Evolutionary conservation across 345 rosid species (phyloP), one percentile per base, ranked within the genome.

Genomic region (Hypericum perforatum): DNA sequence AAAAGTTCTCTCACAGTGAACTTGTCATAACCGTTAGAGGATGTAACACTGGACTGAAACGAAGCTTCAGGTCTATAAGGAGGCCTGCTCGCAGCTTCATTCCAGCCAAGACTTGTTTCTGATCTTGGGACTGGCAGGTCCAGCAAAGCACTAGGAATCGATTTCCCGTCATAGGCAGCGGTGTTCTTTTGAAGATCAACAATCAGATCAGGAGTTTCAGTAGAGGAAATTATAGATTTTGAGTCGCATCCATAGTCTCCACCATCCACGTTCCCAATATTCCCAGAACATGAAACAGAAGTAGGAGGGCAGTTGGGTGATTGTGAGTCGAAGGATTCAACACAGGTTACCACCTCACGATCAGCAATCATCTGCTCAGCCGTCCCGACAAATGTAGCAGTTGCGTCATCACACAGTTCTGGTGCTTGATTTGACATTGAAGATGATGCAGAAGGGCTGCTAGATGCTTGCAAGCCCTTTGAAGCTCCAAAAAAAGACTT

Each of bases 401-500:
- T 71, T 45, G 85, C 90, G 69, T 83, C 94, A 66, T 85, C 95
- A 65, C 82, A 78, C 57, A 77, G 74, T 68, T 92, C 95, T 67
- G 74, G 76, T 37, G 86, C 84, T 63, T 83, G 95, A 70, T 79
- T 67, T 60, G 95, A 88, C 63, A 88, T 52, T 2, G 89, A 75
- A 69, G 95, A 82, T 1, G 89, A 83, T 58, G 80, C 75, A 5
- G 91, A 88, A 59, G 80, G 85, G 69, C 82, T 77, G 74, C 85
- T 78, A 52, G 79, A 86, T 54, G 94, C 71, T 69, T 77, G 94
- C 62, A 76, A 52, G 48, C 70, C 85, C 68, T 58, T 78, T 54
- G 76, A 70, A 57, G 75, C 60, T 52, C 73, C 81, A 10, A 60
- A 54, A 32, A 69, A 59, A 67, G 56, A 64, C 58, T 73, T 70